Evolutionary conservation across 805 yeast genomes (phyloP), one percentile per base, ranked within the genome.

Genomic region (Ascoidea rubescens): DNA sequence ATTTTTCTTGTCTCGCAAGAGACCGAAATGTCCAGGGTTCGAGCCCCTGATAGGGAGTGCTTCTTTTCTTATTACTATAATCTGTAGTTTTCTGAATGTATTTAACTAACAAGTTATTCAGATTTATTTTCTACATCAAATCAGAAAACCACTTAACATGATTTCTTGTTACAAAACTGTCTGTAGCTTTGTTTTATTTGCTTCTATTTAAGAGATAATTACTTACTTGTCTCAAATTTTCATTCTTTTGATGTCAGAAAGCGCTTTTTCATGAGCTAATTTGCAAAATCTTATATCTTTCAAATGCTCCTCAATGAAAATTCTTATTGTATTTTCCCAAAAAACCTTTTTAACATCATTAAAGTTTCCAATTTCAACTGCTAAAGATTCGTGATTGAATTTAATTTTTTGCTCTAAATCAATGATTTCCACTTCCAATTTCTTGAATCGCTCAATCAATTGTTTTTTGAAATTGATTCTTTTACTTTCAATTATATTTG

Each of bases 281-380:
- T 17, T 30, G 44, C 32, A 16, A 46, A 58, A 64, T 48, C 59
- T 62, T 49, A 67, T 52, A 48, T 58, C 61, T 37, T 58, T 54
- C 2, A 72, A 52, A 46, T 66, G 64, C 37, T 55, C 62, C 33
- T 55, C 53, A 1, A 66, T 65, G 51, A 61, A 70, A 42, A 64
- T 65, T 51, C 63, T 67, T 44, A 79, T 58, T 1, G 69, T 66
- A 49, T 69, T 63, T 45, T 59, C 55, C 46, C 76, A 54, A 53
- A 76, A 70, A 1, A 63, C 62, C 2, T 73, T 63, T 58, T 77
- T 76, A 64, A 74, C 80, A 51, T 68, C 70, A 57, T 83, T 65
- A 54, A 77, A 82, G 50, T 74, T 77, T 50, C 81, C 80, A 17
- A 82, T 67, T 61, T 81, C 84, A 50, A 78, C 73, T 0, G 90